Evolutionary conservation across 169 alveolate species (phyloP).

Genomic region (Eimeria falciformis): DNA sequence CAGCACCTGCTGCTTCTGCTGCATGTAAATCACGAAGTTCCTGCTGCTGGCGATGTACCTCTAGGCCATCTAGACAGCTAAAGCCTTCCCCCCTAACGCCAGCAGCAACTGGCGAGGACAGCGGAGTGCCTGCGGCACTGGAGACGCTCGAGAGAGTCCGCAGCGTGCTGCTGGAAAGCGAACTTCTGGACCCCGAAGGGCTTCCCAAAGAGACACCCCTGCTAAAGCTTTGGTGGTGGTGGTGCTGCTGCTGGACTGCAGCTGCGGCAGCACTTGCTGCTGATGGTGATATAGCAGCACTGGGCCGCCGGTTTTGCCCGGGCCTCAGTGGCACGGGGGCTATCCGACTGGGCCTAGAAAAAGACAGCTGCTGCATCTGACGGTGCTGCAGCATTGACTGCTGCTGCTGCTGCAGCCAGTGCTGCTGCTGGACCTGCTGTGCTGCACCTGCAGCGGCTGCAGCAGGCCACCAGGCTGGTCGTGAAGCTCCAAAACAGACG

Average conservation of each 20-base stretch:
- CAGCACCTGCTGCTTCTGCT: neutral
- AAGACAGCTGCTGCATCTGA: neutral
- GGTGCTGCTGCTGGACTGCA: constrained; percentile 51
- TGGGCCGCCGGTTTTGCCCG: constrained; percentile 43
- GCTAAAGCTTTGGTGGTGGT: neutral
- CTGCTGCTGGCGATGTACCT: constrained; percentile 37
- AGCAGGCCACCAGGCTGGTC: neutral
- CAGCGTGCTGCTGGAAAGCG: neutral
- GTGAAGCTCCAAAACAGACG: neutral
- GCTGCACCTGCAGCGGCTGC: constrained; percentile 14
- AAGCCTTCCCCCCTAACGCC: neutral
- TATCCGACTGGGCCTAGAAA: constrained; percentile 1
- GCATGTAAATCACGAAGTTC: too few relatives aligned
- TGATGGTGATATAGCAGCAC: neutral
- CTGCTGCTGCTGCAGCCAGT: constrained; percentile 7
- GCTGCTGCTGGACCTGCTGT: constrained; percentile 26
- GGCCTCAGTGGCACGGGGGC: constrained; percentile 59
- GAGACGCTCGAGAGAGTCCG: neutral
- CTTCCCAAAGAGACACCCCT: neutral
- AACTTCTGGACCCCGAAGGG: neutral
- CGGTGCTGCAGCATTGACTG: neutral
- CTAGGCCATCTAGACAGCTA: neutral
- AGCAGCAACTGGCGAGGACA: neutral
- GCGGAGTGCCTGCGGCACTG: neutral
- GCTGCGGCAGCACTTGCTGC: constrained; percentile 46